Base-by-base conservation (phyloP, 2,329 filamentous ascomycete genomes). In the Aspergillus clavatus region DNA sequence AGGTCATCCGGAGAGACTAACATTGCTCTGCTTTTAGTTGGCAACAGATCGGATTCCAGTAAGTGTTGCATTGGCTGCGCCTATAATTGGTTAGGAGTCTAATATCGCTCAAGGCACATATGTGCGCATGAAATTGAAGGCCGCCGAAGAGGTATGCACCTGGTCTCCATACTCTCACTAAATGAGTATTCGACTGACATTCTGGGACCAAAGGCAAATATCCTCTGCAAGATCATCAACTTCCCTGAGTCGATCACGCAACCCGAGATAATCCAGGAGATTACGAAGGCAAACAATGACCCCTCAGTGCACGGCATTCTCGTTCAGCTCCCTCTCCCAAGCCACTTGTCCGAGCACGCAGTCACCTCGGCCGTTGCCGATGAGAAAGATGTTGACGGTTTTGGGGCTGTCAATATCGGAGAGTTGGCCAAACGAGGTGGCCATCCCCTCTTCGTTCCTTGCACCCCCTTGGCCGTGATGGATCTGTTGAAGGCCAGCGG, bases 81-180 rank as follows among this genome's bases (percentile, higher is more conserved):
- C 38, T 19, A 33, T 40, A 33, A 36, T 36, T 42, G 40, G 14
- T 28, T 22, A 38, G 54, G 68, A 58, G 67, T 58, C 52, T 22
- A 19, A 27, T 16, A 38, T 37, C 47, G 47, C 46, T 52, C 46
- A 61, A 91, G 87, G 84, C 63, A 97, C 91, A 42, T 98, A 98
- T 86, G 91, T 98, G 72, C 90, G 90, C 73, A 98, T 98, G 93
- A 98, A 98, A 77, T 75, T 96, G 63, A 98, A 96, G 79, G 93
- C 93, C 55, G 93, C 93, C 47, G 77, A 87, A 67, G 93, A 97
- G 79, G 87, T 89, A 74, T 58, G 72, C 43, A 46, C 19, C n/a
- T 10, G 35, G 14, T 14, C 12, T 27, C 22, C 26, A 36, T 33
- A 35, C 35, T 12, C 24, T 31, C 22, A 28, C 18, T 12, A 33